These are phyloP conservation scores for Tylopilus felleus DNA, from an alignment of 768 basidiomycete species.

Conservation along the genomic window DNA sequence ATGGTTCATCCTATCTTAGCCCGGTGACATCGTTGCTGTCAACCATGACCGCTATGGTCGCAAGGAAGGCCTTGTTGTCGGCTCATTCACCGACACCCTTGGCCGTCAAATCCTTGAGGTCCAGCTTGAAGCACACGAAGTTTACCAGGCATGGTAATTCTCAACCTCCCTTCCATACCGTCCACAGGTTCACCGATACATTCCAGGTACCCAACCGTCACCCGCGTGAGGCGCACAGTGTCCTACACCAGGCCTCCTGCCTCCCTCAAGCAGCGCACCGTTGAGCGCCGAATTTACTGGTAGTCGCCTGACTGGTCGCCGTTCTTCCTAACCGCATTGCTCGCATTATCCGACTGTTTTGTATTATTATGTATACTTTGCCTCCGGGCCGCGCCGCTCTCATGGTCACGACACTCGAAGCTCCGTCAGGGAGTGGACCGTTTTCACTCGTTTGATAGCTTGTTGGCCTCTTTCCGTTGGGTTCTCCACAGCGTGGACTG, in stretches of 20 bases:
- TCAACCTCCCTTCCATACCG: not conserved
- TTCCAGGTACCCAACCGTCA: slow-evolving; percentile 70
- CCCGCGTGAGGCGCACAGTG: slow-evolving; percentile 72
- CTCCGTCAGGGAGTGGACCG: slow-evolving; percentile 45
- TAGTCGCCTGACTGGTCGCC: slow-evolving; percentile 31
- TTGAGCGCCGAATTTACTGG: slow-evolving; percentile 79
- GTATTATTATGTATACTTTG: slow-evolving; percentile 32
- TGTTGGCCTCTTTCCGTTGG: slow-evolving; percentile 9
- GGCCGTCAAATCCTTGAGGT: slow-evolving; percentile 82
- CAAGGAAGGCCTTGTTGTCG: slow-evolving; percentile 78
- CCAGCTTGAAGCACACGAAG: slow-evolving; percentile 65
- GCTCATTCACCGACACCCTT: slow-evolving; percentile 65
- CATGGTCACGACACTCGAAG: slow-evolving; percentile 46
- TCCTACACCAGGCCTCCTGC: slow-evolving; percentile 51
- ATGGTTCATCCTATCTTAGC: slow-evolving; percentile 36
- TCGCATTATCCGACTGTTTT: slow-evolving; percentile 26
- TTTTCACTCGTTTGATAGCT: slow-evolving; percentile 19
- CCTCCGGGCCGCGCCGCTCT: not conserved
- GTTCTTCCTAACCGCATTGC: not conserved
- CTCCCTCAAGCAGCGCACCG: slow-evolving; percentile 47
- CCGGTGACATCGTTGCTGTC: slow-evolving; percentile 80
- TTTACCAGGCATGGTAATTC: slow-evolving; percentile 65
- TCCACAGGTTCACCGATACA: slow-evolving; percentile 3
- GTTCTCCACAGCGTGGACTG: slow-evolving; percentile 15
- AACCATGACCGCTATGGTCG: slow-evolving; percentile 59